phyloP scores from a whole-genome alignment of 768 basidiomycete species.

The Leccinum pellstonianum region DNA sequence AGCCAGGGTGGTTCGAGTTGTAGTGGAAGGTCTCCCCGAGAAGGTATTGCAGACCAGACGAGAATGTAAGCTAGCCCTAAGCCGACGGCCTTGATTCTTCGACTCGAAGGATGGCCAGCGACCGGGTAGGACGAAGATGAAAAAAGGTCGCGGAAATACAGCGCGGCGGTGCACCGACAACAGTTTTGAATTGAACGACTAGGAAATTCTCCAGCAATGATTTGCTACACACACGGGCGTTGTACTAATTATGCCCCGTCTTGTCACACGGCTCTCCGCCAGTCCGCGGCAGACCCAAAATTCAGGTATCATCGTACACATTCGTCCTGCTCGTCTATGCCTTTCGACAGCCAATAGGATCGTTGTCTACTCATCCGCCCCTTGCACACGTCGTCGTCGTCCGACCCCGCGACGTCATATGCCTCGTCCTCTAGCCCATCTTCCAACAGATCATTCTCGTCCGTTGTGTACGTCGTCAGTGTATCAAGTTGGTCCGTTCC shows the following conservation, averaged over 20 bases:
- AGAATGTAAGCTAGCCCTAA: constrained; percentile 5
- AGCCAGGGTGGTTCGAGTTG: constrained; percentile 20
- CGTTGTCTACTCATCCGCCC: constrained; percentile 30
- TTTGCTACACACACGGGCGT: constrained; percentile 1
- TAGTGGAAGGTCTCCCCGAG: constrained; percentile 4
- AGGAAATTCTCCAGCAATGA: neutral
- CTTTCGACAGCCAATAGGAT: constrained; percentile 62
- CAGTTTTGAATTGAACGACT: neutral
- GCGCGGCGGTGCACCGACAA: neutral
- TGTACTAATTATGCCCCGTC: constrained; percentile 9
- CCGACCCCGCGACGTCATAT: too few species aligned
- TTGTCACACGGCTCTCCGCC: neutral
- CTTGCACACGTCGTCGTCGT: constrained; percentile 18
- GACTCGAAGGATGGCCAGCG: constrained; percentile 2
- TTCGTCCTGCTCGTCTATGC: constrained; percentile 30
- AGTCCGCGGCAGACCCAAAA: neutral
- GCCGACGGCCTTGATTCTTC: constrained; percentile 12
- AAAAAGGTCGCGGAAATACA: constrained; percentile 1
- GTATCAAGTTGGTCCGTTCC: constrained; percentile 35
- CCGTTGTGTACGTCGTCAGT: neutral
- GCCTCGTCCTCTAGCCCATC: too few species aligned
- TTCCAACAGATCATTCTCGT: too few species aligned
- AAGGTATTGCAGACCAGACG: constrained; percentile 8
- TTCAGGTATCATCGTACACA: too few species aligned
- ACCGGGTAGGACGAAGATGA: neutral